phyloP scores from a whole-genome alignment of 805 yeast genomes.

The Suhomyces prunicola region DNA sequence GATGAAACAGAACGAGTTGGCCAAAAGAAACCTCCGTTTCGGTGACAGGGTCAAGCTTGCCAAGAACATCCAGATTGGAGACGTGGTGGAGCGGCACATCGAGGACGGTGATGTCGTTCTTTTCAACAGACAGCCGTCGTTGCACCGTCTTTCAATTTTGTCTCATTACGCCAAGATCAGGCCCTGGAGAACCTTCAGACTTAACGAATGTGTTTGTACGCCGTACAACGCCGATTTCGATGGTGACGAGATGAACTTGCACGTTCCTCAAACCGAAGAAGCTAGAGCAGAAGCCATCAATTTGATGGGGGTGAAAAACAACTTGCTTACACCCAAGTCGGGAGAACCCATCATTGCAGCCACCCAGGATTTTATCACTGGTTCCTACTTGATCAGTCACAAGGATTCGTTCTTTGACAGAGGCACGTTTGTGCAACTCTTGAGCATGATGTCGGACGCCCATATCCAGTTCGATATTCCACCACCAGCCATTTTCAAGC shows the following conservation, averaged over 20 bases:
- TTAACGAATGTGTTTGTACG: conserved; percentile 98
- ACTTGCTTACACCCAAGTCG: conserved; percentile 90
- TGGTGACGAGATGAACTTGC: conserved; percentile 99
- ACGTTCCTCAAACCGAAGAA: conserved; percentile 98
- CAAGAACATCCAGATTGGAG: conserved; percentile 75
- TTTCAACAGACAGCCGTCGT: conserved; percentile 96
- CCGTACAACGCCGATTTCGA: conserved; percentile 99
- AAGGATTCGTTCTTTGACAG: conserved; percentile 93
- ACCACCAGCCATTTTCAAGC: conserved; percentile 91
- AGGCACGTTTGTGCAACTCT: conserved; percentile 74
- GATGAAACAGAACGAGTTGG: conserved; percentile 75
- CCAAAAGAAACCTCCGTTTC: conserved; percentile 82
- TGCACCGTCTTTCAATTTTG: conserved; percentile 89
- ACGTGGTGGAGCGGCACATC: conserved; percentile 91
- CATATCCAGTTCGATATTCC: conserved; percentile 85
- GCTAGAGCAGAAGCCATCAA: conserved; percentile 98
- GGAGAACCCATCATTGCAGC: conserved; percentile 99
- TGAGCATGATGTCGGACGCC: conserved; percentile 97
- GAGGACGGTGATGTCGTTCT: conserved; percentile 96
- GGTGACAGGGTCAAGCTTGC: conserved; percentile 84
- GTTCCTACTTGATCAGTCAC: conserved; percentile 86
- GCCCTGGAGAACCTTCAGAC: conserved; percentile 97
- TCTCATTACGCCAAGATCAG: conserved; percentile 94
- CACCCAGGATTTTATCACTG: conserved; percentile 98
- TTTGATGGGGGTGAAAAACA: conserved; percentile 96